Percentiles rank a stretch among this genome's conserved stretches.
These are phyloP conservation scores for Termitomyces sp. DNA, from an alignment of 768 basidiomycete species.

Conservation along the genomic window DNA sequence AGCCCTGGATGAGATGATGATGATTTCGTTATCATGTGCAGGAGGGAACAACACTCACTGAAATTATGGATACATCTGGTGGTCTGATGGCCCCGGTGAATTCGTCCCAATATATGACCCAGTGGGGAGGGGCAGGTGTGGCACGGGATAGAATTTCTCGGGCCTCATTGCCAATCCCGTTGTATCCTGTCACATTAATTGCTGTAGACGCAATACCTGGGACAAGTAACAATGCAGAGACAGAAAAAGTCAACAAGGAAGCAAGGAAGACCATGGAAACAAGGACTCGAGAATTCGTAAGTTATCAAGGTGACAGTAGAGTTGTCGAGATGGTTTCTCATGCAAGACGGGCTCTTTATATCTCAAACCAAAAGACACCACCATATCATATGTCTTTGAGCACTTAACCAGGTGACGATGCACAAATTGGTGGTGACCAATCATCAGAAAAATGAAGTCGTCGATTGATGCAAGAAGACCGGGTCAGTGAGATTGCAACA, in stretches of 20 bases:
- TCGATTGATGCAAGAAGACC: neutral
- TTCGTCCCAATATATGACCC: constrained; percentile 36
- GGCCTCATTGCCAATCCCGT: constrained; percentile 23
- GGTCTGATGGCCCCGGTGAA: constrained; percentile 42
- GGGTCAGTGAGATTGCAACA: neutral
- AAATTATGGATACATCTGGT: constrained; percentile 38
- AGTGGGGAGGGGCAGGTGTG: constrained; percentile 45
- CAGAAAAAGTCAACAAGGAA: constrained; percentile 9
- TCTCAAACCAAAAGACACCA: too few species aligned
- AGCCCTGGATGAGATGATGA: constrained; percentile 32
- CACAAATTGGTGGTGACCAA: neutral
- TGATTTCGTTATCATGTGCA: neutral
- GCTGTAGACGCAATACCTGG: constrained; percentile 11
- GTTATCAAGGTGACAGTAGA: neutral
- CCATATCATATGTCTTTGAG: neutral
- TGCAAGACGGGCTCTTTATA: constrained; percentile 4
- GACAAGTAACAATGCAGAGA: constrained; percentile 13
- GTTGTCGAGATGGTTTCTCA: neutral
- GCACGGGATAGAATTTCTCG: constrained; percentile 29
- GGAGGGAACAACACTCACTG: constrained; percentile 19
- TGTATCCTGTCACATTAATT: constrained; percentile 15
- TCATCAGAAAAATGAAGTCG: neutral
- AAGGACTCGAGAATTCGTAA: neutral
- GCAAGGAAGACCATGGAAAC: constrained; percentile 12
- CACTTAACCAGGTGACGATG: constrained; percentile 6